phyloP scores from a whole-genome alignment of 768 basidiomycete species.

The Tulasnella sp. region DNA sequence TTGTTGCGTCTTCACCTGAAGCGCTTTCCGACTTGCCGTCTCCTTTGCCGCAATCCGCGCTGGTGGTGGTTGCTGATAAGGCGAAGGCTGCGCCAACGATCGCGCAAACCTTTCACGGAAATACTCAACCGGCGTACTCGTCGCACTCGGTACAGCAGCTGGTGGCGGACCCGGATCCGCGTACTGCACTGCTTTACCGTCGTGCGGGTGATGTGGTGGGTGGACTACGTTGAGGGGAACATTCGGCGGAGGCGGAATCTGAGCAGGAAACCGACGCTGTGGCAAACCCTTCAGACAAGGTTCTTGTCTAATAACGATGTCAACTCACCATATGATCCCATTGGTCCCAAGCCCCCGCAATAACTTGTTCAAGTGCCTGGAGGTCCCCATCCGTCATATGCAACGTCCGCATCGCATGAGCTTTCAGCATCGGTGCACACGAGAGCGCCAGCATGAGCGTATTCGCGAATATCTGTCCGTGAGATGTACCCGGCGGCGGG shows the following conservation, averaged over 20 bases:
- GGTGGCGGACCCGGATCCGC: background rate
- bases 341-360: slow-evolving; percentile 75
- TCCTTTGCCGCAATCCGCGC: no score
- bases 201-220: background rate
- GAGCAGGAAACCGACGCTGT: background rate
- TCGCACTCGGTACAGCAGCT: background rate
- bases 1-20: no score
- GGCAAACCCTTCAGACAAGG: background rate
- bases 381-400: slow-evolving; percentile 71
- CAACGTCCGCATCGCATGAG: slow-evolving; percentile 57
- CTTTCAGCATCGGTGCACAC: slow-evolving; percentile 59
- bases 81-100: slow-evolving; percentile 1
- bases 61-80: slow-evolving; percentile 1
- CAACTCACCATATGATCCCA: slow-evolving; percentile 62
- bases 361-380: slow-evolving; percentile 60
- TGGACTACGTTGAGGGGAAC: background rate
- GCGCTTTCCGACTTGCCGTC: no score
- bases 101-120: slow-evolving; percentile 6
- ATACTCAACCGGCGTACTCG: background rate
- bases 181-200: no score
- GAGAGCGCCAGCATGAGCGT: slow-evolving; percentile 65
- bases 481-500: slow-evolving; percentile 26
- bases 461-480: slow-evolving; percentile 70
- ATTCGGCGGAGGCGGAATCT: background rate
- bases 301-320: background rate